These are phyloP conservation scores for Leccinum boreale DNA, from an alignment of 768 basidiomycete genomes.

Conservation along the genomic window DNA sequence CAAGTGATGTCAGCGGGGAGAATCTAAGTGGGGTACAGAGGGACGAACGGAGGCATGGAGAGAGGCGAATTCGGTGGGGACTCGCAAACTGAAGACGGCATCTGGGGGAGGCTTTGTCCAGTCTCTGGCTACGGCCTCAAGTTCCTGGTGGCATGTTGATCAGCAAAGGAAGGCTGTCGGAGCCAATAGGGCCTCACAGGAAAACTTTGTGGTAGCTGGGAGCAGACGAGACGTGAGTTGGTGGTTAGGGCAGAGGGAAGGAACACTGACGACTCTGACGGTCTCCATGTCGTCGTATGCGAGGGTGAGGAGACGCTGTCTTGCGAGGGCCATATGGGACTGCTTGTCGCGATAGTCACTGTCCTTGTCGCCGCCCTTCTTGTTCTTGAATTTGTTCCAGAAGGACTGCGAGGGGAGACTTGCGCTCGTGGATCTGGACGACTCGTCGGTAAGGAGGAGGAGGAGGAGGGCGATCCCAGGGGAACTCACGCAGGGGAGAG, in stretches of 20 bases:
- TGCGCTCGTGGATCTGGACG: constrained; percentile 60
- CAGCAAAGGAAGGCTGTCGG: not conserved
- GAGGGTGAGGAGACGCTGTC: constrained; percentile 77
- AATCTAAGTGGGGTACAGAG: constrained; percentile 4
- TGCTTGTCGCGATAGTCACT: constrained; percentile 52
- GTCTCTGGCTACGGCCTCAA: constrained; percentile 74
- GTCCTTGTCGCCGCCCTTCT: constrained; percentile 57
- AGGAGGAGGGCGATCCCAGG: not conserved
- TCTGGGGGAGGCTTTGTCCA: constrained; percentile 88
- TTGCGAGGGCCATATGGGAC: constrained; percentile 63
- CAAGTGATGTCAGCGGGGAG: constrained; percentile 23
- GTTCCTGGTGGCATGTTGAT: constrained; percentile 50
- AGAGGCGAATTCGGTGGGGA: constrained; percentile 86
- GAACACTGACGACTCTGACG: constrained; percentile 53
- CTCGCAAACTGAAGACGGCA: constrained; percentile 68
- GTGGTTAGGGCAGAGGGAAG: constrained; percentile 1
- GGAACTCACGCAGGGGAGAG: constrained; percentile 73
- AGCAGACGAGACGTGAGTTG: not conserved
- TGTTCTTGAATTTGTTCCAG: constrained; percentile 66
- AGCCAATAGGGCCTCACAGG: constrained; percentile 40
- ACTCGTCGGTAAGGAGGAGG: constrained; percentile 26
- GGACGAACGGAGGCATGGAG: constrained; percentile 73
- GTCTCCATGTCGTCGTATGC: constrained; percentile 87
- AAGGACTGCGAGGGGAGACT: constrained; percentile 50
- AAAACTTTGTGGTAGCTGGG: constrained; percentile 66